A percentile compares a stretch with the other conserved stretches of the same genome.
Conservation (phyloP, 2,329 filamentous ascomycete species). For the Monosporascus sp. region DNA sequence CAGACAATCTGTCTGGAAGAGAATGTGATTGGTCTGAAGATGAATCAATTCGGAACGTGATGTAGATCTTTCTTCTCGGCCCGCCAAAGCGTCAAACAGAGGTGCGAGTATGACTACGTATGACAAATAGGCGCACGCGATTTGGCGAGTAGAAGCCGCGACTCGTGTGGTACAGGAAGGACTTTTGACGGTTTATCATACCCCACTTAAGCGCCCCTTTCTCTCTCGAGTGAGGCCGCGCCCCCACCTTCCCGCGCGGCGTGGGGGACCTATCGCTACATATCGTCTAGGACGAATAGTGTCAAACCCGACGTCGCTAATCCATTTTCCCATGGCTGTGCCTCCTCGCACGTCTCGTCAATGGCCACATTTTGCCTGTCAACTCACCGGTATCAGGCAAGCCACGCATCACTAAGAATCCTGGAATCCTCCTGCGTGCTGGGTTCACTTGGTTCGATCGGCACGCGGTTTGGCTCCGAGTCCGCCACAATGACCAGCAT, state of each 20-base stretch:
- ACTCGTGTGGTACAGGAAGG: not conserved
- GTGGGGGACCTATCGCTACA: not conserved
- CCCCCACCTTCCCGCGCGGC: not conserved
- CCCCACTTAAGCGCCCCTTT: not conserved
- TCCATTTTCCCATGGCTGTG: no score
- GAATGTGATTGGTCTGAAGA: not conserved
- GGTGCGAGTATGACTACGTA: not conserved
- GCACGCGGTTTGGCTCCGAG: conserved; percentile 19
- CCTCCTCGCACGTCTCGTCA: no score
- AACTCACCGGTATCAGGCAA: conserved; percentile 6
- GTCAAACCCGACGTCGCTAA: no score
- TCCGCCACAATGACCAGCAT: conserved; percentile 15
- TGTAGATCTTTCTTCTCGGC: no score
- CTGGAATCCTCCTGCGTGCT: conserved; percentile 5
- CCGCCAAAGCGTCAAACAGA: not conserved
- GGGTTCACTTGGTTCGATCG: conserved; percentile 3
- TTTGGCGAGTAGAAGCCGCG: not conserved
- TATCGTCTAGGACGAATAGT: no score
- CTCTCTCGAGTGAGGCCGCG: not conserved
- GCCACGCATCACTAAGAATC: conserved; percentile 13
- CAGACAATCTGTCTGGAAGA: not conserved
- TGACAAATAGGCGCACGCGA: not conserved
- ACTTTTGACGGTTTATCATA: not conserved
- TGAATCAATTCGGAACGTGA: not conserved
- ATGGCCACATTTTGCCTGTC: not conserved